Evolutionary conservation across 306 rosid genomes (phyloP).

Genomic region (Cucumis hystrix): DNA sequence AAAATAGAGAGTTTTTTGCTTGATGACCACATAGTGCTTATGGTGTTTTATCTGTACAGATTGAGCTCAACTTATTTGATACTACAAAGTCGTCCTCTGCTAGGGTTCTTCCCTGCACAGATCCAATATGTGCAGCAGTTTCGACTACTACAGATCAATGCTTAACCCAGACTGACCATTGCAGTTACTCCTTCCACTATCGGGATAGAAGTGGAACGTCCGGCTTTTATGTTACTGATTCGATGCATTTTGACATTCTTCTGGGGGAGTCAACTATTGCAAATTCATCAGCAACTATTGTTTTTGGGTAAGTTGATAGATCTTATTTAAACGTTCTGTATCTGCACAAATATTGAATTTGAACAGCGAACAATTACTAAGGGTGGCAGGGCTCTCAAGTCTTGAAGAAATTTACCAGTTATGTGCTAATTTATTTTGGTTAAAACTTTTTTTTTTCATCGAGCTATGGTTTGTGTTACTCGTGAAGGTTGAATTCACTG

Average conservation of each 20-base stretch:
- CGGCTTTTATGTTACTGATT: slow-evolving; percentile 58
- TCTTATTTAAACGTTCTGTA: background rate
- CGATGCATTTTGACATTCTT: slow-evolving; percentile 57
- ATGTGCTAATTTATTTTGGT: background rate
- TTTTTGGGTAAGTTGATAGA: slow-evolving; percentile 63
- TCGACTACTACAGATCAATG: slow-evolving; percentile 45
- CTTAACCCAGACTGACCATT: slow-evolving; percentile 48
- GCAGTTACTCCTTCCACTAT: slow-evolving; percentile 59
- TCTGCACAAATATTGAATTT: background rate
- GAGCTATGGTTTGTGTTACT: background rate
- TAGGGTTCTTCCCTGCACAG: slow-evolving; percentile 45
- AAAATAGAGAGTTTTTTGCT: background rate
- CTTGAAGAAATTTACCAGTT: background rate
- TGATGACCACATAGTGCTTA: background rate
- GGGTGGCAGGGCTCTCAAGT: background rate
- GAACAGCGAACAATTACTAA: background rate
- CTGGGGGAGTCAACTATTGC: slow-evolving; percentile 41
- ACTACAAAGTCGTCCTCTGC: slow-evolving; percentile 51
- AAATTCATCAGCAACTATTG: slow-evolving; percentile 56
- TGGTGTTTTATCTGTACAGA: slow-evolving; percentile 28
- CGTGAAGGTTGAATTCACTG: background rate
- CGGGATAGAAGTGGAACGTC: slow-evolving; percentile 84
- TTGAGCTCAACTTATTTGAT: slow-evolving; percentile 72
- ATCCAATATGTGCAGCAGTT: slow-evolving; percentile 49
- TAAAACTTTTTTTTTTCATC: too few relatives aligned